These are phyloP conservation scores for Moricandia moricandioides DNA, from an alignment of 345 rosid species.

Conservation along the genomic window DNA sequence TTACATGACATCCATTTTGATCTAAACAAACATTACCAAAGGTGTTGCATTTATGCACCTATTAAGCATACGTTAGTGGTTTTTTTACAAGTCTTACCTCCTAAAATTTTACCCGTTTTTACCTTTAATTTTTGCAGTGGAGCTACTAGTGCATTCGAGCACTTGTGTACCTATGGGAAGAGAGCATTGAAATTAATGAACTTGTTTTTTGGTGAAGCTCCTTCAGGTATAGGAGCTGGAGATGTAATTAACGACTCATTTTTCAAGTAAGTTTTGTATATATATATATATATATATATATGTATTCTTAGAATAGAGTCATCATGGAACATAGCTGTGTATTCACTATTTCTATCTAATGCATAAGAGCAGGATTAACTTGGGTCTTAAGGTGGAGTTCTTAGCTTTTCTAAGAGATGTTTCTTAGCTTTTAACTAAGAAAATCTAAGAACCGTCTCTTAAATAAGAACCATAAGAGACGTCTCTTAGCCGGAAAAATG, in stretches of 20 bases:
- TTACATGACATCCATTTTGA: conserved; percentile 78
- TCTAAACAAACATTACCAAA: conserved; percentile 62
- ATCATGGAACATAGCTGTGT: not conserved
- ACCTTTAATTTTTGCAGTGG: conserved; percentile 36
- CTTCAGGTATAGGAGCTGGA: conserved; percentile 43
- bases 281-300: no score
- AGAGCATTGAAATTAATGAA: conserved; percentile 57
- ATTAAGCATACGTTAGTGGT: not conserved
- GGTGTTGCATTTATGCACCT: conserved; percentile 36
- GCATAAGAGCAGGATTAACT: no score
- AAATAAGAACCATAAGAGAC: no score
- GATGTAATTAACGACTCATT: conserved; percentile 36
- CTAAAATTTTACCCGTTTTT: not conserved
- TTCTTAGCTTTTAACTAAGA: no score
- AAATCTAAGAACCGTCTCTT: no score
- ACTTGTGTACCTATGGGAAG: conserved; percentile 38
- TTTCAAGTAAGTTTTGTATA: conserved; percentile 56
- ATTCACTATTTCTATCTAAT: not conserved
- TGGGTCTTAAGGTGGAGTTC: no score
- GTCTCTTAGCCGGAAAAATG: no score
- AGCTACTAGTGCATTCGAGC: conserved; percentile 55
- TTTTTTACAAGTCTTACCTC: not conserved
- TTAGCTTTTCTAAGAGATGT: no score
- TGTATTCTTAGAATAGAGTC: no score
- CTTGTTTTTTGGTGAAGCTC: conserved; percentile 56